Evolutionary conservation across 495 filamentous ascomycete species (phyloP).

Genomic region (Trichoderma reesei): DNA sequence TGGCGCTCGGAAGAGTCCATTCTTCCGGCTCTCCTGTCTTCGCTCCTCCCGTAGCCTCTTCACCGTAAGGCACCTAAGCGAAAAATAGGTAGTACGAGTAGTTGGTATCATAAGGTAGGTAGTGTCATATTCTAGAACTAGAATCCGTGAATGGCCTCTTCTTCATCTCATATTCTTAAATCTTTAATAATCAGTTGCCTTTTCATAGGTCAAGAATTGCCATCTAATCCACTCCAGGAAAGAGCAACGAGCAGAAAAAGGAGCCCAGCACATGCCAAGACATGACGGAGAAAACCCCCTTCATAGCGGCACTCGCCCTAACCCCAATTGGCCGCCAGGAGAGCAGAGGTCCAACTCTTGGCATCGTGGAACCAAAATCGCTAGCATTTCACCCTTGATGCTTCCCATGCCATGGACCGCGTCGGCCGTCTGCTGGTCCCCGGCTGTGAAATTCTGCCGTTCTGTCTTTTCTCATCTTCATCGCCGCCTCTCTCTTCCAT

Average conservation of each 20-base stretch:
- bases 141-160: no score
- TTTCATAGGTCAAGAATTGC: no score
- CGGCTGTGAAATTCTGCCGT: neutral
- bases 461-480: neutral
- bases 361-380: constrained; percentile 2
- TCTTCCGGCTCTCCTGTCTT: no score
- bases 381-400: neutral
- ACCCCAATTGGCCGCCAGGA: neutral
- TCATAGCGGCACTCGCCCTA: neutral
- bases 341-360: neutral
- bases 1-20: no score
- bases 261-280: neutral
- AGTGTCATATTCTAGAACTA: no score
- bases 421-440: neutral
- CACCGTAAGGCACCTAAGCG: no score
- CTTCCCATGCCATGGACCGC: neutral
- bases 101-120: no score
- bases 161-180: no score
- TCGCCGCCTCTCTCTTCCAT: neutral
- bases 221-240: no score
- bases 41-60: no score
- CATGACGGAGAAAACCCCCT: neutral
- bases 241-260: neutral
- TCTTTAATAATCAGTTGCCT: no score
- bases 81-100: no score